Percentiles rank a stretch among this genome's conserved stretches.
phyloP scores from a whole-genome alignment of 495 filamentous ascomycete genomes.

The Astrothelium macrocarpum region DNA sequence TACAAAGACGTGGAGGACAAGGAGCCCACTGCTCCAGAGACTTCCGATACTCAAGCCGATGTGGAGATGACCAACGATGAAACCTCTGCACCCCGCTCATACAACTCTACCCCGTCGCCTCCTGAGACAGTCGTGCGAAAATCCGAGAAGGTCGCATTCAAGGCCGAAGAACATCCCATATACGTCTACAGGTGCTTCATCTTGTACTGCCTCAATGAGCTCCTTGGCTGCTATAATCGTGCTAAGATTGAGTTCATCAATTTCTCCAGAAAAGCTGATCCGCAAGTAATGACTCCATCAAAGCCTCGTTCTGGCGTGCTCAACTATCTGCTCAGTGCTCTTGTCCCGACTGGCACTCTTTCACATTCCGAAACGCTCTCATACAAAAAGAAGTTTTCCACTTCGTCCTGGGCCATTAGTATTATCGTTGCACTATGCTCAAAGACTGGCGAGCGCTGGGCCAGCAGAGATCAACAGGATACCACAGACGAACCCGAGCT shows the following conservation, averaged over 20 bases:
- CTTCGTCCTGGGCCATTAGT: slow-evolving; percentile 72
- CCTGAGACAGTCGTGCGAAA: slow-evolving; percentile 43
- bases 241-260: slow-evolving; percentile 98
- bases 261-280: slow-evolving; percentile 82
- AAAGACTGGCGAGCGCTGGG: slow-evolving; percentile 64
- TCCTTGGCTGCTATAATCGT: slow-evolving; percentile 86
- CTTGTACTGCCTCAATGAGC: slow-evolving; percentile 82
- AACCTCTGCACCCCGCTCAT: background rate
- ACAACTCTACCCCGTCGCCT: slow-evolving; percentile 30
- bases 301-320: slow-evolving; percentile 89
- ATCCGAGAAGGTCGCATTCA: slow-evolving; percentile 66
- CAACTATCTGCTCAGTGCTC: slow-evolving; percentile 81
- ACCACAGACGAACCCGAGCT: slow-evolving; percentile 78
- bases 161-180: slow-evolving; percentile 85
- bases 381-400: slow-evolving; percentile 74
- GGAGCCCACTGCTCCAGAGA: slow-evolving; percentile 43
- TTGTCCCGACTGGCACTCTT: slow-evolving; percentile 71
- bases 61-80: slow-evolving; percentile 38
- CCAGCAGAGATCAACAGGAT: slow-evolving; percentile 41
- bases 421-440: slow-evolving; percentile 79
- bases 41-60: slow-evolving; percentile 34
- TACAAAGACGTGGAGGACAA: slow-evolving; percentile 88
- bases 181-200: slow-evolving; percentile 95
- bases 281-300: slow-evolving; percentile 73
- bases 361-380: slow-evolving; percentile 62